These are phyloP conservation scores for Penicillium thymicola DNA, from an alignment of 2,329 filamentous ascomycete genomes.

Conservation along the genomic window DNA sequence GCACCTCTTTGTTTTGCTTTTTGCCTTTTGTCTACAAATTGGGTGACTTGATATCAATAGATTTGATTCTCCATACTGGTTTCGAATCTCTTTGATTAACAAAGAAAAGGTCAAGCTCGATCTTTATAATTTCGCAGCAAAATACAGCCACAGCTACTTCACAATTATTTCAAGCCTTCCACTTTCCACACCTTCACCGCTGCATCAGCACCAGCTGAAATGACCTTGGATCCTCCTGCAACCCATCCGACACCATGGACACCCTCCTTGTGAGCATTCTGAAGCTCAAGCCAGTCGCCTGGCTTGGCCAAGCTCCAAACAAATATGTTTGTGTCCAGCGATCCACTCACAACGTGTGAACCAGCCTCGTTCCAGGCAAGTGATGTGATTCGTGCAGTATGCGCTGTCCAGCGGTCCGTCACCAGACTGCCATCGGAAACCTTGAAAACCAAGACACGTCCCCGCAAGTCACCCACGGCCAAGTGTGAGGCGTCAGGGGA, in stretches of 20 bases:
- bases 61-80: background rate
- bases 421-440: conserved; percentile 65
- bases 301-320: conserved; percentile 86
- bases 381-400: conserved; percentile 64
- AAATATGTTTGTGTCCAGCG: conserved; percentile 85
- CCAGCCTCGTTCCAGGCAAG: conserved; percentile 75
- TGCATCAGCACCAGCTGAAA: conserved; percentile 81
- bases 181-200: conserved; percentile 86
- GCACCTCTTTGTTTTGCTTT: conserved; percentile 11
- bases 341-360: conserved; percentile 77
- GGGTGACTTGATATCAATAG: background rate
- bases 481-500: conserved; percentile 72
- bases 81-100: background rate
- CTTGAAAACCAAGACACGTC: conserved; percentile 83
- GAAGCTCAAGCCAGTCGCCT: conserved; percentile 75
- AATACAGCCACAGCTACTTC: background rate
- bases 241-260: conserved; percentile 86
- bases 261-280: conserved; percentile 93
- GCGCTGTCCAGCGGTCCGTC: conserved; percentile 74
- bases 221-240: conserved; percentile 61
- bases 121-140: background rate
- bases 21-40: background rate
- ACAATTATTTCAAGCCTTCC: conserved; percentile 46
- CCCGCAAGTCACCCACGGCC: conserved; percentile 76
- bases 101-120: background rate